Base-by-base conservation (phyloP, 2,329 filamentous ascomycete genomes). In the Ophiosphaerella herpotricha region DNA sequence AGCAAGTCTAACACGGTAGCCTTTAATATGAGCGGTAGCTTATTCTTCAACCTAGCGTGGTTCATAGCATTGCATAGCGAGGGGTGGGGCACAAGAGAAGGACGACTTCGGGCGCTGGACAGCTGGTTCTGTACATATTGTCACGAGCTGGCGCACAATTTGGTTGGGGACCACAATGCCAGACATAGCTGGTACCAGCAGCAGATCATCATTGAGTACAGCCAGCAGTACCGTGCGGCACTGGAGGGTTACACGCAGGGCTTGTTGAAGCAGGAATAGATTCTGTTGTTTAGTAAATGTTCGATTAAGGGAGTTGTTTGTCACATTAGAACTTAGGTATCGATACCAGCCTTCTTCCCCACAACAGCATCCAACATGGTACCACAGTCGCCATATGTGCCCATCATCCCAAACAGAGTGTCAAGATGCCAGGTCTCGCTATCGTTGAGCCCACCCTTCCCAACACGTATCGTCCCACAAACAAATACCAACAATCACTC, bases 81-180 rank as follows among this genome's bases (percentile, higher is more conserved):
- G 1, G 53, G 48, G 2, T 73, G 61, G 47, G 52, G 45, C 7
- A 67, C 60, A 6, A 41, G 48, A 7, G 62, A 67, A 35, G 71
- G 71, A 0, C 60, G 67, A 23, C 78, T 84, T 38, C 41, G 75
- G 49, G 41, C 70, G 18, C 79, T 84, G 4, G 88, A 94, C 53
- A 90, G 90, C 2, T 97, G 93, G 93, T 97, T 89, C 84, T 89
- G 96, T 57, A 91, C 94, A n/a, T 73, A 97, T 54, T 95, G 91
- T 55, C 94, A 99, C 71, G 95, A 99, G 76, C 76, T 99, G 72
- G 92, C 94, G 50, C 94, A 99, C 75, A 99, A 99, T 70, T 76
- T 99, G 46, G 90, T 96, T 7, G 75, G 77, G 33, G 82, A 85
- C 55, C 93, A 97, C 72, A 72, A 71, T 48, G 68, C 70, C 11